These are phyloP conservation scores for Adiantum capillusveneris DNA, from an alignment of 75 land plant species.

Conservation along the genomic window DNA sequence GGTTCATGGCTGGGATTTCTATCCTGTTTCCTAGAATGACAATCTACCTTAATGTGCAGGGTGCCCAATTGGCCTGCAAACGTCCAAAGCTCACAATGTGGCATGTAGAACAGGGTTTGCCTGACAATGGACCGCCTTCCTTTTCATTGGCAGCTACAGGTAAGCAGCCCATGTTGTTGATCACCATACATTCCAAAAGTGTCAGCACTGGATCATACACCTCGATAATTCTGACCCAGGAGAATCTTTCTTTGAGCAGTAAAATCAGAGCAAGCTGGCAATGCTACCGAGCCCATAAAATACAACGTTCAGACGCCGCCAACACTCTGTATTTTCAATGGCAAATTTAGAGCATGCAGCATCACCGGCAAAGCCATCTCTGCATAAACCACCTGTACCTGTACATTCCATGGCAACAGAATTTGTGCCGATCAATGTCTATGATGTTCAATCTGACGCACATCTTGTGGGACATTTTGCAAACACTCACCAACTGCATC, in stretches of 20 bases:
- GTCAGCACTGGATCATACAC: conserved; percentile 89
- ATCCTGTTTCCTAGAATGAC: conserved; percentile 73
- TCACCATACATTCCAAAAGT: conserved; percentile 39
- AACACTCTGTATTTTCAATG: too few relatives aligned
- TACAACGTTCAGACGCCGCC: conserved; percentile 43
- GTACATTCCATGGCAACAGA: too few relatives aligned
- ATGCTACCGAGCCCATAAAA: conserved; percentile 87
- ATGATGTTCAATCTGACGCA: too few relatives aligned
- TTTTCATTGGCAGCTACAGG: conserved; percentile 45
- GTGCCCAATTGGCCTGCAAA: conserved; percentile 65
- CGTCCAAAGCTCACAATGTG: conserved; percentile 66
- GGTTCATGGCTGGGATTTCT: too few relatives aligned
- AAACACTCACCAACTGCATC: too few relatives aligned
- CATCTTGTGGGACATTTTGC: too few relatives aligned
- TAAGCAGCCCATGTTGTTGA: conserved; percentile 43
- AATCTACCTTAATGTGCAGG: conserved; percentile 30
- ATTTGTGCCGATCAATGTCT: too few relatives aligned
- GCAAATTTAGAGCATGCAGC: too few relatives aligned
- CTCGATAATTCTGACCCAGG: conserved; percentile 37
- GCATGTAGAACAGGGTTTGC: conserved; percentile 90
- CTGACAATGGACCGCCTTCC: conserved; percentile 27
- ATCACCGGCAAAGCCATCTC: too few relatives aligned
- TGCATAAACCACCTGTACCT: too few relatives aligned
- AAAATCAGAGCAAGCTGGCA: conserved; percentile 69
- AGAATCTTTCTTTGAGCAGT: conserved; percentile 38